phyloP scores from a whole-genome alignment of 2,329 filamentous ascomycete species.

The Alternaria sp. region DNA sequence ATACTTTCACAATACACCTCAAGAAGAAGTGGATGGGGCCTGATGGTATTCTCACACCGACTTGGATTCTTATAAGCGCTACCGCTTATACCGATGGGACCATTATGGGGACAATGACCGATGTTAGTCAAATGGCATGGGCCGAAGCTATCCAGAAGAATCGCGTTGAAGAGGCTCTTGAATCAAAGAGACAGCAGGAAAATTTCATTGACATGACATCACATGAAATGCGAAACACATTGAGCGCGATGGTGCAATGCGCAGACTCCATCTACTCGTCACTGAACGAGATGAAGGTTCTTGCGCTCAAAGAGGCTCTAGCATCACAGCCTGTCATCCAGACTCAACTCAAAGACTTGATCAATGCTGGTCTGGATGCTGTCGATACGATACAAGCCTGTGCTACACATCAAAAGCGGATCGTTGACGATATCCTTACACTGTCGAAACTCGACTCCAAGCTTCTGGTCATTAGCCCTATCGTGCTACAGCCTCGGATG shows the following conservation, averaged over 20 bases:
- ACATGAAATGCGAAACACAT: slow-evolving; percentile 42
- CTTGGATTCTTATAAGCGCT: slow-evolving; percentile 26
- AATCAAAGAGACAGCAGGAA: slow-evolving; percentile 34
- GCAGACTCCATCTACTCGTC: slow-evolving; percentile 31
- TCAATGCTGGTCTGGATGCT: slow-evolving; percentile 24
- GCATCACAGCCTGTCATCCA: slow-evolving; percentile 2
- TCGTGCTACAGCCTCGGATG: slow-evolving; percentile 22
- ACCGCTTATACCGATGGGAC: slow-evolving; percentile 25
- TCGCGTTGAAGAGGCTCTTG: slow-evolving; percentile 23
- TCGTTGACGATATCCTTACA: slow-evolving; percentile 38
- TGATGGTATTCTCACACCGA: slow-evolving; percentile 23
- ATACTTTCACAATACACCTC: slow-evolving; percentile 23
- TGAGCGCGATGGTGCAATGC: slow-evolving; percentile 41
- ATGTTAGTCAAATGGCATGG: slow-evolving; percentile 49
- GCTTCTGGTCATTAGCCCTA: slow-evolving; percentile 34
- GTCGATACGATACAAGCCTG: slow-evolving; percentile 40
- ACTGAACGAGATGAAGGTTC: slow-evolving; percentile 11
- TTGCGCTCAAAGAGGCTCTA: slow-evolving; percentile 3
- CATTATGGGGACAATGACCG: slow-evolving; percentile 42
- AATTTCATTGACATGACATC: slow-evolving; percentile 40
- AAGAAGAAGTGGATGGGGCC: slow-evolving; percentile 29
- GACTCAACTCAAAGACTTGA: slow-evolving; percentile 13
- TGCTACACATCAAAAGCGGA: slow-evolving; percentile 43
- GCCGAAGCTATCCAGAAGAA: slow-evolving; percentile 26
- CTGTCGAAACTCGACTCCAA: slow-evolving; percentile 34